phyloP scores from a whole-genome alignment of 371 early-diverging fungal genomes.

The Funneliformis caledonium region DNA sequence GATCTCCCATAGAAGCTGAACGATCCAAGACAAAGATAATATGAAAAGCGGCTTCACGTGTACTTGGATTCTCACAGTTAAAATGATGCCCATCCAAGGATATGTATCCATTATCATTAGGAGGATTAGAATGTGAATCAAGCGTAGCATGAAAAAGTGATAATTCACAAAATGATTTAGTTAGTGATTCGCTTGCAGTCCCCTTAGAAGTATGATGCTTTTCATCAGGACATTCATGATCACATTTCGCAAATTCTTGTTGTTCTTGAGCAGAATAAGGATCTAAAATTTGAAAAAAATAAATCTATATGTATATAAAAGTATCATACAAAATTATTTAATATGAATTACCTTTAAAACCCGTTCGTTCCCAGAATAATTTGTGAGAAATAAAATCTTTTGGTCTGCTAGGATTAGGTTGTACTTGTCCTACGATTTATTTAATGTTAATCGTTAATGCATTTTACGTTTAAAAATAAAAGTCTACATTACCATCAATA shows the following conservation, averaged over 20 bases:
- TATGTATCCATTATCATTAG: slow-evolving; percentile 41
- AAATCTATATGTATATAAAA: not conserved
- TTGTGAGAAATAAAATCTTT: slow-evolving; percentile 38
- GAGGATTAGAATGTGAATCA: not conserved
- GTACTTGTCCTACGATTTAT: not conserved
- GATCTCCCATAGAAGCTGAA: slow-evolving; percentile 13
- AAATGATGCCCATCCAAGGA: slow-evolving; percentile 30
- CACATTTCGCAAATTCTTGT: slow-evolving; percentile 41
- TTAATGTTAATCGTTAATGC: not conserved
- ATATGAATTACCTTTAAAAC: slow-evolving; percentile 35
- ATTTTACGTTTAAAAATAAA: not conserved
- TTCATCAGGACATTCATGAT: slow-evolving; percentile 40
- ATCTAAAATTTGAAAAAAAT: slow-evolving; percentile 27
- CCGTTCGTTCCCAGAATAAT: slow-evolving; percentile 43
- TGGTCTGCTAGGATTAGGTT: not conserved
- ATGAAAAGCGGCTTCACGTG: not conserved
- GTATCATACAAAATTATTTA: not conserved
- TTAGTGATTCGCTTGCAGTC: not conserved
- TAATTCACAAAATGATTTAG: slow-evolving; percentile 41
- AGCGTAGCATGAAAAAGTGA: slow-evolving; percentile 41
- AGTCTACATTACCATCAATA: not conserved
- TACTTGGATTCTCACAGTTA: not conserved
- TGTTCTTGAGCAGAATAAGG: slow-evolving; percentile 34
- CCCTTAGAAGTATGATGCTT: slow-evolving; percentile 33
- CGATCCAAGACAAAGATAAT: slow-evolving; percentile 23